These are phyloP conservation scores for Cladobotryum mycophilum DNA, from an alignment of 2,329 filamentous ascomycete genomes.

Conservation along the genomic window DNA sequence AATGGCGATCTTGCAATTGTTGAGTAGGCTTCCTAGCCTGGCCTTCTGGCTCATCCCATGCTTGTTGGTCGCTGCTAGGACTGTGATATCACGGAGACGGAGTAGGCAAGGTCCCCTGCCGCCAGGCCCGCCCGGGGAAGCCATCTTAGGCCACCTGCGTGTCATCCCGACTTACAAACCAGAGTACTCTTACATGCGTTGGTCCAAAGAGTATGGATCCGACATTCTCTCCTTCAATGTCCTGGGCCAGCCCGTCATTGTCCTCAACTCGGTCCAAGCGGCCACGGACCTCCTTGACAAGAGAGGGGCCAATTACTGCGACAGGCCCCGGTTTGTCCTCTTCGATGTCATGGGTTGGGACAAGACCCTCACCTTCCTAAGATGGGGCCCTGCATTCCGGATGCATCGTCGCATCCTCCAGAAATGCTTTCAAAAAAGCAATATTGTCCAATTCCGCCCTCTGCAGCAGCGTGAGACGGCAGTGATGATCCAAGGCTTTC, in stretches of 20 bases:
- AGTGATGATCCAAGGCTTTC: constrained; percentile 24
- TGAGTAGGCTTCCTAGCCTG: constrained; percentile 5
- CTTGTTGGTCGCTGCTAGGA: constrained; percentile 9
- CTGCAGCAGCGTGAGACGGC: constrained; percentile 31
- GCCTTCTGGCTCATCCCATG: background rate
- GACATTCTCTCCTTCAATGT: constrained; percentile 28
- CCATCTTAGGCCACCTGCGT: constrained; percentile 37
- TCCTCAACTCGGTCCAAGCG: constrained; percentile 37
- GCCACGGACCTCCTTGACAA: constrained; percentile 40
- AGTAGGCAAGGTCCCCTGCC: constrained; percentile 19
- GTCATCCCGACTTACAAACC: constrained; percentile 33
- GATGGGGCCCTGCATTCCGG: constrained; percentile 36
- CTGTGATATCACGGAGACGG: constrained; percentile 1
- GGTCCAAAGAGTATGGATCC: constrained; percentile 44
- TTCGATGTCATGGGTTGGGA: constrained; percentile 41
- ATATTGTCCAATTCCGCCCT: constrained; percentile 26
- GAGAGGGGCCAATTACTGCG: constrained; percentile 37
- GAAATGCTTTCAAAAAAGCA: constrained; percentile 35
- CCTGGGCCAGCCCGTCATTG: constrained; percentile 31
- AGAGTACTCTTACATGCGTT: constrained; percentile 25
- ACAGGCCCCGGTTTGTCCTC: constrained; percentile 39
- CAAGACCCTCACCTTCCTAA: constrained; percentile 39
- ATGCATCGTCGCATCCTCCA: constrained; percentile 40
- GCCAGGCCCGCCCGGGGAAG: constrained; percentile 28
- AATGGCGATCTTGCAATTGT: constrained; percentile 6